These are phyloP conservation scores for Linum usitatissimum DNA, from an alignment of 345 rosid genomes.

Conservation along the genomic window DNA sequence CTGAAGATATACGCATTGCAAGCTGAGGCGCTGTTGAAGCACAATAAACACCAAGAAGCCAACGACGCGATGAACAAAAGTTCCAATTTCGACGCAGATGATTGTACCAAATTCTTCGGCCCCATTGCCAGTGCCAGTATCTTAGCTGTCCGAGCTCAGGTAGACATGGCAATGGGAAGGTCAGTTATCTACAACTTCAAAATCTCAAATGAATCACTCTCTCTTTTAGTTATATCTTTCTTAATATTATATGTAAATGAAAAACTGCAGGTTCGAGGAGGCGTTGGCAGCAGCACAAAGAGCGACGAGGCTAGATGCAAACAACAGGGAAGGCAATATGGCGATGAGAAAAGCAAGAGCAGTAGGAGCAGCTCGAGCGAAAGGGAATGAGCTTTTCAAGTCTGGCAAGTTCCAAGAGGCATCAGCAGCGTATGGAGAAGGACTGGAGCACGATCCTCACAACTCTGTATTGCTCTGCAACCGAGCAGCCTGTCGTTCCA, in stretches of 20 bases:
- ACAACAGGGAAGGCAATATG: constrained; percentile 48
- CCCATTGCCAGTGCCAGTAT: constrained; percentile 62
- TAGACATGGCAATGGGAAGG: constrained; percentile 75
- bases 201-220: too few species aligned
- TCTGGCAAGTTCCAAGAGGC: constrained; percentile 45
- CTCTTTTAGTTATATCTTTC: too few species aligned
- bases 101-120: constrained; percentile 60
- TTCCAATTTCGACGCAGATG: constrained; percentile 51
- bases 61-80: constrained; percentile 41
- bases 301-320: constrained; percentile 58
- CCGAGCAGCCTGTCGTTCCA: constrained; percentile 68
- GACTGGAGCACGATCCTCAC: constrained; percentile 54
- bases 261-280: constrained; percentile 42
- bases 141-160: constrained; percentile 65
- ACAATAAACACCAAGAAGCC: constrained; percentile 70
- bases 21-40: constrained; percentile 80
- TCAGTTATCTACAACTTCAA: too few species aligned
- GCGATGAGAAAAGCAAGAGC: constrained; percentile 42
- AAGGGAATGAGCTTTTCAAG: constrained; percentile 69
- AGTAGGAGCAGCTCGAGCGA: constrained; percentile 47
- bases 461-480: constrained; percentile 82
- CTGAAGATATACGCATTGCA: constrained; percentile 60
- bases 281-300: constrained; percentile 52
- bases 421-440: constrained; percentile 49
- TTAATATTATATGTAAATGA: too few species aligned